Evolutionary conservation across 805 yeast genomes (phyloP).

Genomic region (Suhomyces tanzawaensis): DNA sequence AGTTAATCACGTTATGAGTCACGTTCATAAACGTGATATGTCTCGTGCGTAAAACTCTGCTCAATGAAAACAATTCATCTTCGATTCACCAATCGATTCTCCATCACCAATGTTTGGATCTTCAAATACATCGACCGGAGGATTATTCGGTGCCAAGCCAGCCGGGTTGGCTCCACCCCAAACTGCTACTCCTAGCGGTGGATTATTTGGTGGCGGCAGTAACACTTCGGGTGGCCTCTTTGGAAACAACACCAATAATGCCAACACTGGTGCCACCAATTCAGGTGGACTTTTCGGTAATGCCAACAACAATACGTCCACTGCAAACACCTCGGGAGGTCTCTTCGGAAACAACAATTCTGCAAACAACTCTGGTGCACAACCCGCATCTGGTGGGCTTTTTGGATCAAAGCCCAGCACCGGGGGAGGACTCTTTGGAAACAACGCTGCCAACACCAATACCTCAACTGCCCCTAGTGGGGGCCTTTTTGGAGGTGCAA

Average conservation of each 20-base stretch:
- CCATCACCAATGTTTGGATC: conserved; percentile 6
- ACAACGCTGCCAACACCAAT: conserved; percentile 2
- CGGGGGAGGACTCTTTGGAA: conserved; percentile 32
- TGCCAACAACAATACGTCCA: conserved; percentile 7
- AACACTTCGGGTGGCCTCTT: conserved; percentile 10
- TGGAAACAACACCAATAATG: conserved; percentile 8
- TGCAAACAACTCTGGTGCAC: not conserved
- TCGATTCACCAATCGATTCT: too few relatives aligned
- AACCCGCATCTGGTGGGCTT: conserved; percentile 8
- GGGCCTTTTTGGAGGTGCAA: conserved; percentile 5
- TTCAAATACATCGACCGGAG: conserved; percentile 6
- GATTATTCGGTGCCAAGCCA: conserved; percentile 10
- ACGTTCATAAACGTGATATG: too few relatives aligned
- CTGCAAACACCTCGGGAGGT: not conserved
- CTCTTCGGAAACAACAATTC: conserved; percentile 20
- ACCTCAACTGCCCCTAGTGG: not conserved
- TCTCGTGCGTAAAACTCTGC: too few relatives aligned
- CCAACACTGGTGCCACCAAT: conserved; percentile 3
- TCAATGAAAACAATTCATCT: not conserved
- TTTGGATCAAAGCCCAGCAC: conserved; percentile 7
- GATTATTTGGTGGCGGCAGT: conserved; percentile 27
- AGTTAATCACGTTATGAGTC: not conserved
- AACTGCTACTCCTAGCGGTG: conserved; percentile 13
- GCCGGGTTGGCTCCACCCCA: conserved; percentile 2
- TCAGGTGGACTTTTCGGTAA: conserved; percentile 9